Percentiles rank a stretch among this genome's conserved stretches.
Conservation (phyloP, 1,139 yeast genomes). For the Zhuliangozyma blackwelliae region DNA sequence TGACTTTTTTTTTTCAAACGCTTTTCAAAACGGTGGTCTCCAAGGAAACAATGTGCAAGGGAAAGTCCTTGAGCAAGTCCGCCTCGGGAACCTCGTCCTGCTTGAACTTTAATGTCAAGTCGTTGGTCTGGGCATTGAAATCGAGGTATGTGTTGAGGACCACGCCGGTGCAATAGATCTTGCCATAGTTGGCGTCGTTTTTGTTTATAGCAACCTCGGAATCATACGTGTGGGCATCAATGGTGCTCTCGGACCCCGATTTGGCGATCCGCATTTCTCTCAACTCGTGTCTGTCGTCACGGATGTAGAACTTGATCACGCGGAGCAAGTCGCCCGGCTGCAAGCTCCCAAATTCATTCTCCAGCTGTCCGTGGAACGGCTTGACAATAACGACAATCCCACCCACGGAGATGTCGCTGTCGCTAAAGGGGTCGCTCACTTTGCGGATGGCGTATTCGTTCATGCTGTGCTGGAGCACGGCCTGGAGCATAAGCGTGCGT, state of each 20-base stretch:
- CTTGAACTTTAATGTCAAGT: slow-evolving; percentile 18
- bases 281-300: slow-evolving; percentile 8
- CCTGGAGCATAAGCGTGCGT: slow-evolving; percentile 26
- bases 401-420: slow-evolving; percentile 24
- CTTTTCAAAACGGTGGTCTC: slow-evolving; percentile 27
- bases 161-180: slow-evolving; percentile 29
- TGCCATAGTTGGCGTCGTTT: slow-evolving; percentile 12
- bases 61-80: slow-evolving; percentile 28
- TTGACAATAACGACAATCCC: slow-evolving; percentile 35
- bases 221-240: neutral
- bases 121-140: slow-evolving; percentile 12
- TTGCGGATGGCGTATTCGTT: slow-evolving; percentile 15
- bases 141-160: slow-evolving; percentile 27
- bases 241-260: slow-evolving; percentile 6
- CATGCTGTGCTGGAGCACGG: slow-evolving; percentile 16
- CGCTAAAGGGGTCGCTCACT: slow-evolving; percentile 30
- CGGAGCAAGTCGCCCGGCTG: slow-evolving; percentile 34
- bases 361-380: slow-evolving; percentile 22
- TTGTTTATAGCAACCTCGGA: slow-evolving; percentile 8
- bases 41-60: slow-evolving; percentile 26
- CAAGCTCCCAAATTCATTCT: slow-evolving; percentile 21
- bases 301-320: slow-evolving; percentile 24
- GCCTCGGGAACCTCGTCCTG: slow-evolving; percentile 6
- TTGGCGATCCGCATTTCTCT: slow-evolving; percentile 1
- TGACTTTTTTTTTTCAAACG: neutral